Conservation (phyloP, 345 rosid species). For the Microthlaspi erraticum region DNA sequence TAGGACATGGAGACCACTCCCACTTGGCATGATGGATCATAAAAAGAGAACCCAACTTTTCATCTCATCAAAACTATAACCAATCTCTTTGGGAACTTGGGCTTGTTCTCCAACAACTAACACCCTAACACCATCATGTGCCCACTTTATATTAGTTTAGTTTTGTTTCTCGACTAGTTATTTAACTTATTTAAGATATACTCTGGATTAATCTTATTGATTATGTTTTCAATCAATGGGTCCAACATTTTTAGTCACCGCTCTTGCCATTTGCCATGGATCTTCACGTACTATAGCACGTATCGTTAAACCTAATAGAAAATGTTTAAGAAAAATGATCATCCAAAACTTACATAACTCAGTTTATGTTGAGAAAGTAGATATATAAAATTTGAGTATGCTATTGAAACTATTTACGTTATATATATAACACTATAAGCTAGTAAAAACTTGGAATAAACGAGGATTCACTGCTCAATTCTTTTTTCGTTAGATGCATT, state of each 20-base stretch:
- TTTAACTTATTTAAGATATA: neutral
- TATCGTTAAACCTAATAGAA: neutral
- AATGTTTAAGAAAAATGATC: neutral
- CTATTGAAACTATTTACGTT: too few species aligned
- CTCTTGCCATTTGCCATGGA: conserved; percentile 6
- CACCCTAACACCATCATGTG: conserved; percentile 44
- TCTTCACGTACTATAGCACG: conserved; percentile 8
- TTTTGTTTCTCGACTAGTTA: conserved; percentile 18
- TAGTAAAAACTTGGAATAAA: conserved; percentile 22
- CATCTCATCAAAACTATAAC: conserved; percentile 51
- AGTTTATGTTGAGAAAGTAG: neutral
- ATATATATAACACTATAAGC: neutral
- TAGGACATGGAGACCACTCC: conserved; percentile 52
- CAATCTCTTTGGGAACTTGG: conserved; percentile 98
- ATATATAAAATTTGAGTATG: neutral
- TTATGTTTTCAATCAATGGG: conserved; percentile 12
- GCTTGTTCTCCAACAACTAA: conserved; percentile 53
- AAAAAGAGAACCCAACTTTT: conserved; percentile 51
- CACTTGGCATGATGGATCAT: conserved; percentile 49
- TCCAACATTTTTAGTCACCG: neutral
- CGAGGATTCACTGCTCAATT: conserved; percentile 10
- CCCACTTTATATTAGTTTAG: conserved; percentile 27
- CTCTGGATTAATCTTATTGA: conserved; percentile 1
- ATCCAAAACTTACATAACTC: neutral
- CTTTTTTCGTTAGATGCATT: conserved; percentile 43